phyloP scores from a whole-genome alignment of 331 rosid genomes.

The Erythrophleum ivorense region DNA sequence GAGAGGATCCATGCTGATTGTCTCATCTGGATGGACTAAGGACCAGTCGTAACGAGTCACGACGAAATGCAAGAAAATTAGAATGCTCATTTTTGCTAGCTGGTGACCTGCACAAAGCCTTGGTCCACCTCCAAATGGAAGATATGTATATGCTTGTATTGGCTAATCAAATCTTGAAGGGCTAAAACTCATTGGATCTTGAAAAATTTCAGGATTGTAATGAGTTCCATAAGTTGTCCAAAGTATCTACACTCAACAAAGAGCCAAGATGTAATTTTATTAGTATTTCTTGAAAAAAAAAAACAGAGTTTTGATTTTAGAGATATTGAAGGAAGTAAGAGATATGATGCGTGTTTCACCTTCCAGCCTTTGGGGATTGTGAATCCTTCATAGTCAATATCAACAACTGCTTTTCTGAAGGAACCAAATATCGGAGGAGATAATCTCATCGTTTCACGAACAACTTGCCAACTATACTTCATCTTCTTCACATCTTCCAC shows the following conservation, averaged over 20 bases:
- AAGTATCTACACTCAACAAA: constrained; percentile 54
- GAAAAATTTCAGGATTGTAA: constrained; percentile 60
- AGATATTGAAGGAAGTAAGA: constrained; percentile 5
- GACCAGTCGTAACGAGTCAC: constrained; percentile 72
- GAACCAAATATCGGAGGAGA: constrained; percentile 81
- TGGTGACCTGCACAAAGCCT: constrained; percentile 85
- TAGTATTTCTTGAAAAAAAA: no score
- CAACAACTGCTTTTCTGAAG: constrained; percentile 70
- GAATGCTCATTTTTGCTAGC: constrained; percentile 70
- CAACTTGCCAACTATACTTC: constrained; percentile 85
- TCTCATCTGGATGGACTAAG: constrained; percentile 57
- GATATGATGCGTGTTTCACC: constrained; percentile 53
- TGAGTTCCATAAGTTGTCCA: constrained; percentile 84
- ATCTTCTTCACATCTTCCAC: constrained; percentile 69
- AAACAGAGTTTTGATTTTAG: no score
- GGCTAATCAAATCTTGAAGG: constrained; percentile 72
- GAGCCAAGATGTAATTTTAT: neutral
- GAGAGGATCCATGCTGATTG: constrained; percentile 67
- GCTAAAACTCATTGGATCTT: constrained; percentile 66
- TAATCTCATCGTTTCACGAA: constrained; percentile 70
- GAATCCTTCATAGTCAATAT: constrained; percentile 72
- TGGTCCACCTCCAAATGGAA: constrained; percentile 87
- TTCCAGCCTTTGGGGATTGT: constrained; percentile 80
- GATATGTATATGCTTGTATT: constrained; percentile 57
- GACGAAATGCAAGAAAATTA: constrained; percentile 66